Evolutionary conservation across 768 basidiomycete genomes (phyloP), one percentile per base, ranked within the genome.

Genomic region (Lepiota venenata): DNA sequence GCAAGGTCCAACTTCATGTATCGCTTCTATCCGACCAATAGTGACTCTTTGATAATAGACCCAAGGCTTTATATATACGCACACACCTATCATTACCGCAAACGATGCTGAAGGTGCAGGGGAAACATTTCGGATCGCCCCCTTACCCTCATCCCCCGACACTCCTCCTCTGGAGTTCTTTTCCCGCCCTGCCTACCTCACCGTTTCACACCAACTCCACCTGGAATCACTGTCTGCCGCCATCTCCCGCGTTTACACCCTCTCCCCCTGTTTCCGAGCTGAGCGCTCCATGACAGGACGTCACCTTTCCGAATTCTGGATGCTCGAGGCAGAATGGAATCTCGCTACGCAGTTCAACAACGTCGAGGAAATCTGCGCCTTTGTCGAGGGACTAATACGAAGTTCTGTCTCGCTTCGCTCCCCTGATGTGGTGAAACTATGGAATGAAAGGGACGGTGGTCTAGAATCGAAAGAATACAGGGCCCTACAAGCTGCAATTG

Each of bases 281-380:
- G 97, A 99, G 65, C 83, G 83, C 4, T 90, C 87, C 2, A 79
- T 87, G 60, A 98, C 96, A 1, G 82, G 83, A 29, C 78, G 96
- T n/a, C 97, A 99, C 66, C 80, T 99, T 11, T 85, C 92, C 47
- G 97, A 99, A 68, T 99, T 99, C 69, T 98, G 93, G 90, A 99
- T 99, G 97, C 82, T 98, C 50, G 97, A 99, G 71, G 95, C 91
- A 0, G 97, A 99, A 66, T 87, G 92, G 80, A 84, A 84, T 2
- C 71, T 75, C 42, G 61, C 49, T 12, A 51, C 62, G 11, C 51
- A 56, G 27, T 53, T 32, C 10, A 40, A 64, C 46, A 58, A 75
- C 70, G 50, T 75, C 80, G 58, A 82, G 73, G 72, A 71, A 15
- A 65, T 78, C 15, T 77, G 74, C 50, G 65, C 64, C 16, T 62